These are phyloP conservation scores for Cladochytrium replicatum DNA, from an alignment of 192 early-diverging fungal genomes.

Conservation along the genomic window DNA sequence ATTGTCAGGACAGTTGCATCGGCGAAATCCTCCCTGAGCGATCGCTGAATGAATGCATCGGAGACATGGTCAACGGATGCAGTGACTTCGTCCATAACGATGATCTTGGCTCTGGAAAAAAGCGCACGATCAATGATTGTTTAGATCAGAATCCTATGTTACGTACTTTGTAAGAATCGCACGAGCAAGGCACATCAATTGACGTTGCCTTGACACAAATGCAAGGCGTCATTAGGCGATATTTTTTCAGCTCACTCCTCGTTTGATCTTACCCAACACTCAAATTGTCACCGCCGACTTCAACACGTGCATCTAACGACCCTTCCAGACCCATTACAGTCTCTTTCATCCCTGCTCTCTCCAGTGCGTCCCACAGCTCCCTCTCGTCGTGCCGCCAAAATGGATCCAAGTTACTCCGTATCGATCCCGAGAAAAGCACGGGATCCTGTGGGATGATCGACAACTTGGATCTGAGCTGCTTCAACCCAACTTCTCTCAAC, in stretches of 20 bases:
- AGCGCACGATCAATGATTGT: background rate
- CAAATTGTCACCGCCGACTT: slow-evolving; percentile 31
- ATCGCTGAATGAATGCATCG: slow-evolving; percentile 56
- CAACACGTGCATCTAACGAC: slow-evolving; percentile 24
- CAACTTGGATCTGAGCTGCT: slow-evolving; percentile 41
- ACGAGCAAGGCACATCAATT: slow-evolving; percentile 42
- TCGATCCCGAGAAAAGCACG: slow-evolving; percentile 37
- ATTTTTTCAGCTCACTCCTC: background rate
- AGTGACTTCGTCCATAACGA: slow-evolving; percentile 6
- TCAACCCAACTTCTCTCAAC: slow-evolving; percentile 39
- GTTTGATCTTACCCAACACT: slow-evolving; percentile 18
- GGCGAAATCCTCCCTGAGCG: slow-evolving; percentile 52
- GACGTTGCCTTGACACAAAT: slow-evolving; percentile 31
- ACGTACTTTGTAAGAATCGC: slow-evolving; percentile 28
- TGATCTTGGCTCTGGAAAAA: background rate
- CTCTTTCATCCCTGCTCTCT: slow-evolving; percentile 22
- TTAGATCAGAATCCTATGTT: background rate
- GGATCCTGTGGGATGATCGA: slow-evolving; percentile 52
- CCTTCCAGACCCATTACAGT: slow-evolving; percentile 23
- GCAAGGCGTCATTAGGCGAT: slow-evolving; percentile 25
- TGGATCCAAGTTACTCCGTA: slow-evolving; percentile 44
- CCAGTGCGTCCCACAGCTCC: slow-evolving; percentile 35
- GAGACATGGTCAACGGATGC: slow-evolving; percentile 66
- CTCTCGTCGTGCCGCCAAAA: slow-evolving; percentile 31
- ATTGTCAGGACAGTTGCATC: slow-evolving; percentile 45